Evolutionary conservation across 306 rosid genomes (phyloP).

Genomic region (Ochetophila trinervis): DNA sequence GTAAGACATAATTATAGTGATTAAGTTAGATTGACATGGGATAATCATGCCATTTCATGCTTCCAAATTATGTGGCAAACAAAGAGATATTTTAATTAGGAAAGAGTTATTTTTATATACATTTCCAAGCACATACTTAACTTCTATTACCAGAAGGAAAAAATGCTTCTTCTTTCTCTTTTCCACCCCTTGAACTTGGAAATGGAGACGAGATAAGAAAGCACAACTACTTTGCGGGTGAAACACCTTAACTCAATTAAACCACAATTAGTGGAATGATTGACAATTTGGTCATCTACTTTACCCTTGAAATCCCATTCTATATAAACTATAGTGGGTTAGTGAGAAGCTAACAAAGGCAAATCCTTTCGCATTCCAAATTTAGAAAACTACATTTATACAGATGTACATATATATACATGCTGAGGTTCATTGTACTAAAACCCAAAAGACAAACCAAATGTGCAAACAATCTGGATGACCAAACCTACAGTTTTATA

Average conservation of each 20-base stretch:
- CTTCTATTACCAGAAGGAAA: too few species aligned
- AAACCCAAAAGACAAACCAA: not conserved
- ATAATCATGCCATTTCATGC: too few species aligned
- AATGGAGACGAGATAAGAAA: not conserved
- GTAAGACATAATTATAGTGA: too few species aligned
- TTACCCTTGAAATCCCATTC: too few species aligned
- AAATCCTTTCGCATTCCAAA: not conserved
- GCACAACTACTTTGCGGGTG: not conserved
- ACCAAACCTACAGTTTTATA: not conserved
- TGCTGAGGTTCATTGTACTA: not conserved
- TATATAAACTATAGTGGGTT: too few species aligned
- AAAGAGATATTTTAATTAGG: too few species aligned
- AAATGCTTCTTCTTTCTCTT: too few species aligned
- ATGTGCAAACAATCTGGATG: not conserved
- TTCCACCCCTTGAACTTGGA: too few species aligned
- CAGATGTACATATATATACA: not conserved
- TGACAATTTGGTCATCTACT: not conserved
- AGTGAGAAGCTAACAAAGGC: not conserved
- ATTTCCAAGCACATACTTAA: too few species aligned
- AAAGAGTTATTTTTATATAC: too few species aligned
- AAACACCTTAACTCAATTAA: not conserved
- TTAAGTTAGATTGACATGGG: too few species aligned
- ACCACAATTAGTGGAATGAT: not conserved
- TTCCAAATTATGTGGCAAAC: too few species aligned
- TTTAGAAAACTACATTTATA: not conserved